Conservation (phyloP, 2,329 filamentous ascomycete genomes). For the Aspergillus tamarii region DNA sequence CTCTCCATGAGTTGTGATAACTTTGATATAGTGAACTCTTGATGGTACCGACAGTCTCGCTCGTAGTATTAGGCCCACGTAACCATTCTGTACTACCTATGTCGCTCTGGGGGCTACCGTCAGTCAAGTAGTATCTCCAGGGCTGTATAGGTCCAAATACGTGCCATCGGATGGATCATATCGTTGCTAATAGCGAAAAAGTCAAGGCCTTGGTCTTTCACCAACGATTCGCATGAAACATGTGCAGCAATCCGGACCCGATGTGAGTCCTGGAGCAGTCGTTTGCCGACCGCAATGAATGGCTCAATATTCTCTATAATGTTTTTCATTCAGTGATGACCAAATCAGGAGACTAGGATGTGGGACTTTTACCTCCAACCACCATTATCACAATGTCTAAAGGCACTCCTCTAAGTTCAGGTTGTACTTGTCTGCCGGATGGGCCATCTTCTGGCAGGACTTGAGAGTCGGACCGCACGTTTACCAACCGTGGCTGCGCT, state of each 20-base stretch:
- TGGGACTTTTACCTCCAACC: background rate
- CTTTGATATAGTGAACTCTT: background rate
- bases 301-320: background rate
- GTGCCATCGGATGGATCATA: background rate
- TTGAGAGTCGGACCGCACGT: background rate
- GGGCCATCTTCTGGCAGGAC: background rate
- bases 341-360: background rate
- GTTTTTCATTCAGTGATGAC: background rate
- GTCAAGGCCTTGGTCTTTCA: background rate
- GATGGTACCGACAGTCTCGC: background rate
- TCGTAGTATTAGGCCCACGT: background rate
- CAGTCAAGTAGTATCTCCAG: background rate
- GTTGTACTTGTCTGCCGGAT: background rate
- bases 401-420: background rate
- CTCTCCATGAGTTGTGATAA: background rate
- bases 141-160: background rate
- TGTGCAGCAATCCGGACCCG: background rate
- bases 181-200: background rate
- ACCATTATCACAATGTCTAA: background rate
- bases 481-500: background rate
- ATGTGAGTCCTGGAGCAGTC: background rate
- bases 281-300: background rate
- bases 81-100: background rate
- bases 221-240: background rate
- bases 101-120: background rate